These are phyloP conservation scores for Penstemon newberryi DNA, from an alignment of 257 asterid species.

Conservation along the genomic window DNA sequence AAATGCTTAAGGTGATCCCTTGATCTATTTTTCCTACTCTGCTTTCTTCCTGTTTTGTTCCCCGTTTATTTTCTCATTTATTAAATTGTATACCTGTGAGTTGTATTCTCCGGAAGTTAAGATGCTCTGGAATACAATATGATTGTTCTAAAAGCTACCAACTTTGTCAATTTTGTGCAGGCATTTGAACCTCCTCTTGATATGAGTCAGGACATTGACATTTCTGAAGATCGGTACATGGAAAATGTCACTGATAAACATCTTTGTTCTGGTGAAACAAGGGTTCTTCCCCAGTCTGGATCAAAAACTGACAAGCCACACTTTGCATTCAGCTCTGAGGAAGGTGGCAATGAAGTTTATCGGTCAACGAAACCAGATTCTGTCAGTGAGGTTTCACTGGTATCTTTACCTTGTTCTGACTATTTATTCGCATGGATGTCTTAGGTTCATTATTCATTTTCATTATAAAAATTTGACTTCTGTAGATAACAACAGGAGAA, in stretches of 20 bases:
- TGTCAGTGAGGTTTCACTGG: conserved; percentile 41
- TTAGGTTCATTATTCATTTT: conserved; percentile 46
- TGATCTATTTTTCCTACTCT: conserved; percentile 12
- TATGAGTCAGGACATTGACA: conserved; percentile 58
- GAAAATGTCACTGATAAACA: conserved; percentile 39
- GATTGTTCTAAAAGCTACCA: conserved; percentile 28
- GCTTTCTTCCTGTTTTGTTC: conserved; percentile 17
- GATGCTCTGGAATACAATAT: conserved; percentile 6
- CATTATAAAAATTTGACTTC: conserved; percentile 69
- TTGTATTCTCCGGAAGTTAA: conserved; percentile 19
- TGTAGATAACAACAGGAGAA: conserved; percentile 92
- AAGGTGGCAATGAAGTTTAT: conserved; percentile 31
- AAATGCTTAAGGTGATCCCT: conserved; percentile 88
- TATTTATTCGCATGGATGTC: conserved; percentile 25
- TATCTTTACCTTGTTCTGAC: conserved; percentile 23
- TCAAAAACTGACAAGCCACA: conserved; percentile 36
- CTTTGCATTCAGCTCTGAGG: conserved; percentile 30
- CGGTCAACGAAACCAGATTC: conserved; percentile 38
- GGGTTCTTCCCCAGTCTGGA: conserved; percentile 34
- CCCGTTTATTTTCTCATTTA: background rate
- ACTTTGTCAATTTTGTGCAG: conserved; percentile 49
- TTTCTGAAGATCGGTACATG: conserved; percentile 42
- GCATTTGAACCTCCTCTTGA: conserved; percentile 97
- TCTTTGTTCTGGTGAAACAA: conserved; percentile 40
- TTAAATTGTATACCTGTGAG: conserved; percentile 16